Evolutionary conservation across 306 rosid genomes (phyloP), one percentile per base, ranked within the genome.

Genomic region (Glycine latifolia): DNA sequence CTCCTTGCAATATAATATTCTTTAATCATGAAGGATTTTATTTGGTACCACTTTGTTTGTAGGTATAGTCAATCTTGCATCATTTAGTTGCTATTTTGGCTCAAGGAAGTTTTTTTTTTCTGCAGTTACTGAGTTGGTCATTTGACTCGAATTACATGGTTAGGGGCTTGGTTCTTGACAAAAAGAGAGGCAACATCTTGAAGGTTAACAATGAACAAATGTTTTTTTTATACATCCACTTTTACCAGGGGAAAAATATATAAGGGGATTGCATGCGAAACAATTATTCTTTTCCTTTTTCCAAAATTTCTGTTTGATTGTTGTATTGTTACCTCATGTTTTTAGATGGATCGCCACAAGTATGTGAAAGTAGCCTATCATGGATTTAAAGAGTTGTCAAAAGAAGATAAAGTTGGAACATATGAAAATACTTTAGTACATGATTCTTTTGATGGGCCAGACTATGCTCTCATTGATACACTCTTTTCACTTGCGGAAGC

Each of bases 281-380:
- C 11, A 26, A 26, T 26, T 26, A 26, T 62, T 72, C 11, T 14
- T 77, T 56, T 56, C 7, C 63, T 6, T 7, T 66, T 39, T 41
- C 41, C 15, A 11, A 65, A 66, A 73, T 56, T 26, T 47, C 31
- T 35, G 54, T 69, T 52, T 80, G 15, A 71, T 81, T 70, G 54
- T 60, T 79, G 77, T 66, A 65, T 60, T 43, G 47, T 55, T 26
- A 5, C 49, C 67, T 55, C 56, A 26, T 84, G 60, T 35, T 43
- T 72, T 44, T 88, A 94, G 97, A 91, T 92, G 94, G 97, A 92
- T 87, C 89, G 94, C 41, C 95, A 92, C 85, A 92, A 92, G 84
- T 92, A 92, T 84, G 97, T 92, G 72, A 92, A 91, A 88, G 92
- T 92, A 61, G 95, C 94, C 66, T 92, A 92, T 83, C 97, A 92